A percentile compares a stretch with the other conserved stretches of the same genome.
phyloP scores from a whole-genome alignment of 306 rosid species.

The Vicia sativa region DNA sequence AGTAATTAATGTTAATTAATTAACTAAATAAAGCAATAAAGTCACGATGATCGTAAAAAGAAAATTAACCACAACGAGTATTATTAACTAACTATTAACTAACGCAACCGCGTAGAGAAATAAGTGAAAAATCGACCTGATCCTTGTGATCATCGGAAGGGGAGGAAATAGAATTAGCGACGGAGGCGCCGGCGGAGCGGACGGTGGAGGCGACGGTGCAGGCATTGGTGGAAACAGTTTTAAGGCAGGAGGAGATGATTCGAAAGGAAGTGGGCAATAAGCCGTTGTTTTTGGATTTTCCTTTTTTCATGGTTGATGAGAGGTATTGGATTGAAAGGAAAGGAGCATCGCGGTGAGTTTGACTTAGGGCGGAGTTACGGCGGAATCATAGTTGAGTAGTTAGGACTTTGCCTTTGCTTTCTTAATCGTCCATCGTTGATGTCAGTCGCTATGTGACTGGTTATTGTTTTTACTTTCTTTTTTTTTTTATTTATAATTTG shows the following conservation, averaged over 20 bases:
- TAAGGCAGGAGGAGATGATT: slow-evolving; percentile 83
- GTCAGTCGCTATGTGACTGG: background rate
- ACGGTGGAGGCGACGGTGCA: slow-evolving; percentile 80
- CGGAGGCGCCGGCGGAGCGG: slow-evolving; percentile 91
- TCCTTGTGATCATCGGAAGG: slow-evolving; percentile 79
- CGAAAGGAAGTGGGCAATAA: slow-evolving; percentile 82
- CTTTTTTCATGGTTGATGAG: slow-evolving; percentile 49
- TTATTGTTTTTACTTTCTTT: background rate
- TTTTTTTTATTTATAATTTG: too few relatives aligned
- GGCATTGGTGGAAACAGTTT: slow-evolving; percentile 84
- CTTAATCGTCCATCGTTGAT: background rate
- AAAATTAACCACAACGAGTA: background rate
- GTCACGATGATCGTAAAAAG: background rate
- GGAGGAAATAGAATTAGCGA: slow-evolving; percentile 71
- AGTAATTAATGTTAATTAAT: background rate
- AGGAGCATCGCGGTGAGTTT: background rate
- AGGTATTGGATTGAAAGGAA: background rate
- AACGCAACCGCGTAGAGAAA: too few relatives aligned
- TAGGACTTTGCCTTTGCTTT: too few relatives aligned
- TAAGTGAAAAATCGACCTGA: slow-evolving; percentile 48
- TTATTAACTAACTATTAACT: background rate
- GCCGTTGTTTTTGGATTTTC: slow-evolving; percentile 68
- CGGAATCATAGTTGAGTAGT: too few relatives aligned
- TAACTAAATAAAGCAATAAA: slow-evolving; percentile 3
- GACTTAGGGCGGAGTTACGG: too few relatives aligned